phyloP scores from a whole-genome alignment of 331 rosid genomes.

The Rosa hybrid region DNA sequence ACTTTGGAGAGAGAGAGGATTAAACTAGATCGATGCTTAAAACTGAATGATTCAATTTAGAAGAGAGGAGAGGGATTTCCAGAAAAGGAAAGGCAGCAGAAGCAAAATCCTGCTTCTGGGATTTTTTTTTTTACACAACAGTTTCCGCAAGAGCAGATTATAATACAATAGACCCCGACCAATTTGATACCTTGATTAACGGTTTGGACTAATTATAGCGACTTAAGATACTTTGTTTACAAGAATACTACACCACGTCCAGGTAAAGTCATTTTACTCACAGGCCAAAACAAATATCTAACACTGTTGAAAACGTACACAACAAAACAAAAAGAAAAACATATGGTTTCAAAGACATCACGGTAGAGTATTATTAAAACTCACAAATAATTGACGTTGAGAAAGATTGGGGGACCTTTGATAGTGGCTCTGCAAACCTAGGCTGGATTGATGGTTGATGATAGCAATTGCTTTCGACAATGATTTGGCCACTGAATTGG shows the following conservation, averaged over 20 bases:
- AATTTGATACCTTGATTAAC: conserved; percentile 1
- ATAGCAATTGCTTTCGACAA: not conserved
- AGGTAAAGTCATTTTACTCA: not conserved
- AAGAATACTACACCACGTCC: not conserved
- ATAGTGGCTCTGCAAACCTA: not conserved
- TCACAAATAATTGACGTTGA: not conserved
- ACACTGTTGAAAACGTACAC: not conserved
- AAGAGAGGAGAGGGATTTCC: not conserved
- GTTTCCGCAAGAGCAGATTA: not conserved
- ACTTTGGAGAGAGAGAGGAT: not conserved
- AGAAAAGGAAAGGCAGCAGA: not conserved
- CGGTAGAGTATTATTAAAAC: not conserved
- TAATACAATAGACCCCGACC: not conserved
- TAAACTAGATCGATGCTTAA: not conserved
- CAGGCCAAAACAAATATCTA: not conserved
- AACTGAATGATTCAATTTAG: not conserved
- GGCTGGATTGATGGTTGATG: not conserved
- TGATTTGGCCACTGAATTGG: not conserved
- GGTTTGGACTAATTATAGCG: not conserved
- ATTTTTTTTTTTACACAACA: not conserved
- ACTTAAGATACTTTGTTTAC: not conserved
- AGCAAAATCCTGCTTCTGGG: not conserved
- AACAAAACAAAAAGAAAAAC: not conserved
- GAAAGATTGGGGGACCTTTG: not conserved
- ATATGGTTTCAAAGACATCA: not conserved